Evolutionary conservation across 805 yeast species (phyloP), one percentile per base, ranked within the genome.

Genomic region (Pichia nanzhaoensis): DNA sequence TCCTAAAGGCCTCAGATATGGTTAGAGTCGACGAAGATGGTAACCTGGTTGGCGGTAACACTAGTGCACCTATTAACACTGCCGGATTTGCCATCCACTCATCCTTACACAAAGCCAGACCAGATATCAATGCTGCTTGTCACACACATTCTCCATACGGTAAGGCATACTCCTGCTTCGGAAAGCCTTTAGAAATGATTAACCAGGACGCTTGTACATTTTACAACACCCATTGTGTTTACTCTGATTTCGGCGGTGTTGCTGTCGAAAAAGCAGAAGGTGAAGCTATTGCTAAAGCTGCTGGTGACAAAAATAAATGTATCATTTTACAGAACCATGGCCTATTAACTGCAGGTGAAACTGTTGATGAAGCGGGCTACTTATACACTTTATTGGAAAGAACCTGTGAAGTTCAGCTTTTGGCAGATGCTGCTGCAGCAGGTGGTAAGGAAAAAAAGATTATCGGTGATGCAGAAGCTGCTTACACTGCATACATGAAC

Each of bases 151-250:
- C 85, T 3, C 63, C 70, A 37, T 71, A 71, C 54, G 88, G 87
- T 47, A 79, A 78, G 57, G 77, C 87, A 1, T 81, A 74, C 60
- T 75, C 84, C 2, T 65, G 80, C 0, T 80, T 82, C 56, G 87
- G 83, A 32, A 70, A 69, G 53, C 80, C 79, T 13, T 67, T 85
- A 51, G 90, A 84, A 49, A 85, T 85, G 93, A 56, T 85, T 49
- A 84, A 80, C 64, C 95, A 85, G 66, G 95, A 86, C 54, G 82
- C 69, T 4, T 83, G 90, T 60, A 66, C 70, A 10, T 77, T 86
- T 54, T 80, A 81, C 69, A 75, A 80, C 31, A 66, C 68, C 39
- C 93, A 84, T 50, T 63, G 80, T 1, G 89, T 85, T 3, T 83
- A 82, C 62, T 48, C 56, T 17, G 75, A 77, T 57, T 84, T 84